phyloP scores from a whole-genome alignment of 176 grass and related monocot species.

The Oryza australiensis region DNA sequence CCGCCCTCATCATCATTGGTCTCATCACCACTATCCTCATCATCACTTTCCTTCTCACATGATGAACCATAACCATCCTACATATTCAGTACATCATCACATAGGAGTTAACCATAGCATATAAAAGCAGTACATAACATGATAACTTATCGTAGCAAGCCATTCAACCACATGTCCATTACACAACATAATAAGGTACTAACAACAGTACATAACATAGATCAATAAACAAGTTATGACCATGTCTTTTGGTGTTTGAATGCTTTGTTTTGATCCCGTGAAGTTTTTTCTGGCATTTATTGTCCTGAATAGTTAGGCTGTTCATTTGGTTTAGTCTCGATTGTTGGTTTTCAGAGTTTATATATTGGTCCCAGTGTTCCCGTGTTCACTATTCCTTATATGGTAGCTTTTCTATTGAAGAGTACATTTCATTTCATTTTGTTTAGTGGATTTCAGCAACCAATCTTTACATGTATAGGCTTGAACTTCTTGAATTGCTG shows the following conservation, averaged over 20 bases:
- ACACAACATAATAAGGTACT: too few relatives aligned
- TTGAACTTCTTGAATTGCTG: neutral
- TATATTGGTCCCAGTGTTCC: neutral
- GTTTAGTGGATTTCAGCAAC: conserved; percentile 13
- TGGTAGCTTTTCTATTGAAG: conserved; percentile 11
- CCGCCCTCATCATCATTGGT: too few relatives aligned
- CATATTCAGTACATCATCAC: too few relatives aligned
- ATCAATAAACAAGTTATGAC: neutral
- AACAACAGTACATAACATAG: too few relatives aligned
- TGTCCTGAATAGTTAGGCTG: neutral
- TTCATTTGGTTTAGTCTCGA: neutral
- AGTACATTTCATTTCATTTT: neutral
- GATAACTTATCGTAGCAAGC: too few relatives aligned
- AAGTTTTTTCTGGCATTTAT: neutral
- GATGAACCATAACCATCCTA: too few relatives aligned
- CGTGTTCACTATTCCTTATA: neutral
- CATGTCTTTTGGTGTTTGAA: conserved; percentile 6
- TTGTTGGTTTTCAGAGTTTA: conserved; percentile 25
- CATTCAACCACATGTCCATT: too few relatives aligned
- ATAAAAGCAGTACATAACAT: too few relatives aligned
- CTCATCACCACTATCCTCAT: too few relatives aligned
- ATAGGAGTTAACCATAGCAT: too few relatives aligned
- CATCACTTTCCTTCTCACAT: too few relatives aligned
- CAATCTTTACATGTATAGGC: neutral
- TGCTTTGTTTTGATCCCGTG: neutral